Evolutionary conservation across 257 asterid species (phyloP).

Genomic region (Nicotiana paniculata): DNA sequence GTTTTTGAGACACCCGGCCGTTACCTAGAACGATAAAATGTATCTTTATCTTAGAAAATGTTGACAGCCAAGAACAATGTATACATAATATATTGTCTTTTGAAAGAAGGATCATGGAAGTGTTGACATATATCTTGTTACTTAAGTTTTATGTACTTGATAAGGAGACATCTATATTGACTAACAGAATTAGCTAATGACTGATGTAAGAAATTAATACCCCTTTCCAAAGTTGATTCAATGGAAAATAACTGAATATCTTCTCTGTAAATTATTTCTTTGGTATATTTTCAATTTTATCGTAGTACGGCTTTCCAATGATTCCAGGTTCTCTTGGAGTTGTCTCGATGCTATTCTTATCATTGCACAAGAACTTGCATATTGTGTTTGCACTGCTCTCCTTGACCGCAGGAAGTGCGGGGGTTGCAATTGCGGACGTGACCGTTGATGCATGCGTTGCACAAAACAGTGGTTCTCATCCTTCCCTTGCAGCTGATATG

Average conservation of each 20-base stretch:
- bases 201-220: background rate
- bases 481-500: slow-evolving; percentile 85
- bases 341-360: slow-evolving; percentile 69
- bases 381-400: slow-evolving; percentile 62
- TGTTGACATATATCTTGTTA: background rate
- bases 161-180: background rate
- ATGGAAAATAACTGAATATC: background rate
- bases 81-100: background rate
- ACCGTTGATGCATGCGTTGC: slow-evolving; percentile 97
- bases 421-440: slow-evolving; percentile 96
- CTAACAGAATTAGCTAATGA: background rate
- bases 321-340: slow-evolving; percentile 68
- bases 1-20: background rate
- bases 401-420: slow-evolving; percentile 84
- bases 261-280: background rate
- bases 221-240: background rate
- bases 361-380: slow-evolving; percentile 61
- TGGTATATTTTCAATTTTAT: background rate
- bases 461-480: slow-evolving; percentile 70
- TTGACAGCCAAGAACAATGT: background rate
- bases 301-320: background rate
- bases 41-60: background rate
- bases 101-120: background rate
- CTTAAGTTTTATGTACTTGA: background rate
- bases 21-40: background rate